Base-by-base conservation (phyloP, 2,329 filamentous ascomycete species). In the Incumbomyces lentus region DNA sequence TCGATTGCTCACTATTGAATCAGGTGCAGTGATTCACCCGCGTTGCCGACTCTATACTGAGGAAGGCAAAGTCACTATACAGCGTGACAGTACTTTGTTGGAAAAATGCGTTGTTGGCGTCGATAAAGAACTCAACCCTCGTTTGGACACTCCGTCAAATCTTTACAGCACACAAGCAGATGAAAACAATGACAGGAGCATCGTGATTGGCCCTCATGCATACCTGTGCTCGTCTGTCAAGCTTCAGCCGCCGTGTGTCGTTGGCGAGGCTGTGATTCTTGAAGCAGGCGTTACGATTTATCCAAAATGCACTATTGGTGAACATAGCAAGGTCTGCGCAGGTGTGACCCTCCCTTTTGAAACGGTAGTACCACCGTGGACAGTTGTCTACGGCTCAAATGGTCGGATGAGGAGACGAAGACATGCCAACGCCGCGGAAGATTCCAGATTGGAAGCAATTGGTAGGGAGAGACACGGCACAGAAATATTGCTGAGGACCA, bases 21-120 rank as follows among this genome's bases (percentile, higher is more conserved):
- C 84, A 18, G 81, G 87, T 59, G 82, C 79, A 2, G 77, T 95
- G 6, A 68, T 98, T n/a, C 90, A 96, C 59, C 89, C 92, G 1
- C 85, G 89, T 40, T 78, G 82, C 13, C 80, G 82, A 51, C 75
- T 95, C 47, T 84, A 88, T 58, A 83, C 90, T 7, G 79, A 80
- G 48, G 74, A 82, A 43, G 87, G 87, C 3, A 82, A 87, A 36
- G 80, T 96, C 55, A 80, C 81, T 22, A 77, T 94, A 49, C 88
- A 89, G 19, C 80, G 86, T 49, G 80, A 83, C 44, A 92, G 85
- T 58, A 84, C 95, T 38, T 73, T 96, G 36, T 79, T 84, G 55
- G 92, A 96, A 59, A 71, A 71, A 51, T 61, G 58, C 37, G 49
- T 64, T 0, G 64, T 71, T 19, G 68, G 68, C 44, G 34, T 7